Evolutionary conservation across 108 stramenopile species (phyloP), one percentile per base, ranked within the genome.

Genomic region (Aurantiochytrium sp.): DNA sequence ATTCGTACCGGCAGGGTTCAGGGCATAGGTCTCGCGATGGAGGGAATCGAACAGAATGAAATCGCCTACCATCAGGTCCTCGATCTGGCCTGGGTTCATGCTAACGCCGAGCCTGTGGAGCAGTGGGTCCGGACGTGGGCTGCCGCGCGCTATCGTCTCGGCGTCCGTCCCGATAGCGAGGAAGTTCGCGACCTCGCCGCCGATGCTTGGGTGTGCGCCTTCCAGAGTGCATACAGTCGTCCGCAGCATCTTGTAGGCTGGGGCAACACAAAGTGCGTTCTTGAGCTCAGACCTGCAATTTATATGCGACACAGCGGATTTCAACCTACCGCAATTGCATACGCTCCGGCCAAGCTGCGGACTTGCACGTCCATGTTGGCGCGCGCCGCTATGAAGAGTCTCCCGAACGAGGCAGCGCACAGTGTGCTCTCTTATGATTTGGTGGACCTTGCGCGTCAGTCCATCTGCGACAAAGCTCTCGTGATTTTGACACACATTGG

Each of bases 1-100:
- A 3, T 60, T 18, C 58, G 25, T 3, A 16, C 12, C 19, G 58
- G 58, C 58, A 59, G 58, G 19, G 58, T 88, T 8, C 58, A 8
- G 19, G 87, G 87, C 59, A 28, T 88, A 21, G 87, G 87, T 6
- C 87, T 88, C 35, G 59, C 87, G 14, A 88, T 88, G 87, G 87
- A 88, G 58, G 87, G 58, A 5, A 88, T 88, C 5, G 87, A 88
- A 16, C 87, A 88, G 43, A 88, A 88, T 23, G 58, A 58, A 16
- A 88, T 88, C 42, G 87, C 25, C 59, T 88, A 88, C 43, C 42
- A 88, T 58, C 43, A 59, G 16, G 59, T 88, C 10, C 59, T 60
- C 35, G 87, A 58, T 16, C 28, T 60, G 21, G 87, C 87, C 16
- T 88, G 87, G 87, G 64, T 23, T 8, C 64, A 69, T 18, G 42